These are phyloP conservation scores for Fusarium transvaalense DNA, from an alignment of 2,329 filamentous ascomycete genomes.

Conservation along the genomic window DNA sequence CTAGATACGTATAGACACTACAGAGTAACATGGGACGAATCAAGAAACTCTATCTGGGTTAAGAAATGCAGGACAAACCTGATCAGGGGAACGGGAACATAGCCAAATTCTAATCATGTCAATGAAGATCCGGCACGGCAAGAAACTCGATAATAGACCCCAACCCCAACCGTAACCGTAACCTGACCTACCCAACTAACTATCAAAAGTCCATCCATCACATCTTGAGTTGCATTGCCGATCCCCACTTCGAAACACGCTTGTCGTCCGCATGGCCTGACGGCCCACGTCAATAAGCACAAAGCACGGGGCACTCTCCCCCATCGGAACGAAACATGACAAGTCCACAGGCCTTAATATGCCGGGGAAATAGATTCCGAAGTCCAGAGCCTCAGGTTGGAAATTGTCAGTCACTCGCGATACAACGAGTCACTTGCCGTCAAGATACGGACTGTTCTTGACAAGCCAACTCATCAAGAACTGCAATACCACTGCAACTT, in stretches of 20 bases:
- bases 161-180: not conserved
- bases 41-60: not conserved
- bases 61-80: slow-evolving; percentile 5
- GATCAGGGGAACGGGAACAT: slow-evolving; percentile 8
- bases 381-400: slow-evolving; percentile 20
- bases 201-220: not conserved
- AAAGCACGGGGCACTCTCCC: slow-evolving; percentile 37
- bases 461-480: not conserved
- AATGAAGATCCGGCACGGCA: slow-evolving; percentile 34
- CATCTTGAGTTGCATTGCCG: slow-evolving; percentile 20
- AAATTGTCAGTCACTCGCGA: slow-evolving; percentile 12
- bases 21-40: not conserved
- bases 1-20: not conserved
- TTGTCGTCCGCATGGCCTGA: slow-evolving; percentile 39
- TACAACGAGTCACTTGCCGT: slow-evolving; percentile 13
- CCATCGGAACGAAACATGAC: slow-evolving; percentile 41
- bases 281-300: slow-evolving; percentile 35
- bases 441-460: not conserved
- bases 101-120: slow-evolving; percentile 17
- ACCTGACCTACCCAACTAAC: not conserved
- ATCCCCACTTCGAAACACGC: slow-evolving; percentile 42
- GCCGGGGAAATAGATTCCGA: slow-evolving; percentile 42
- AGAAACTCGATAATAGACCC: not conserved
- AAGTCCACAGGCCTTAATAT: slow-evolving; percentile 37
- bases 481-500: not conserved